Base-by-base conservation (phyloP, 2,329 filamentous ascomycete species). In the Aspergillus fijiensis region DNA sequence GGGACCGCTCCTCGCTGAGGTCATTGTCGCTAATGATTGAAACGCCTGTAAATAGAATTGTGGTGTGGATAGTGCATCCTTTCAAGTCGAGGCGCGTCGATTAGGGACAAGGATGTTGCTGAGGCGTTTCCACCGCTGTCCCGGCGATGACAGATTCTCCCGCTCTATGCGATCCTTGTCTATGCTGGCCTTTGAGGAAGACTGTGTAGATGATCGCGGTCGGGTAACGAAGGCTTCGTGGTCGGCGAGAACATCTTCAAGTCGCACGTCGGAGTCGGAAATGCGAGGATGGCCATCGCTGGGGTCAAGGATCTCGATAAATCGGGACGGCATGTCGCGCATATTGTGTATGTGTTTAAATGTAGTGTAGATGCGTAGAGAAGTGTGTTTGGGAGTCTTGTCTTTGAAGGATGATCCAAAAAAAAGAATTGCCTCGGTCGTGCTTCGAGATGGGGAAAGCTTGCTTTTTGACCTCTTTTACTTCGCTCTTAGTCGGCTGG, bases 221-320 rank as follows among this genome's bases (percentile, higher is more conserved):
- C 76, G 67, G 62, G 70, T 66, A 67, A 72, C 63, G 61, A 72
- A 67, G 51, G 75, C 73, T 67, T 78, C 72, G 55, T 76, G 72
- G 52, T 74, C 71, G 59, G 74, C 76, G 19, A 79, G 72, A 60
- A 79, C 76, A 53, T 79, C 77, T 60, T 79, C 77, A 2, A 79
- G 74, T 7, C 74, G 74, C 51, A 79, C 77, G 58, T 79, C 77
- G 21, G 70, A 74, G 57, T 76, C 70, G 49, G 76, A 77, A 33
- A 75, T 72, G 55, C 70, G 71, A 14, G 68, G 66, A 31, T 71
- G 65, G 23, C 66, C 66, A 49, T 73, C 69, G 59, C 76, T 71
- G 49, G 73, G 69, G 64, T 78, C 73, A 63, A 79, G 74, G 56
- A 79, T 77, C 64, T 79, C 77, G 60, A 78, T 72, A 63, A 79